These are phyloP conservation scores for Didymella sp. DNA, from an alignment of 2,329 filamentous ascomycete genomes.

Conservation along the genomic window DNA sequence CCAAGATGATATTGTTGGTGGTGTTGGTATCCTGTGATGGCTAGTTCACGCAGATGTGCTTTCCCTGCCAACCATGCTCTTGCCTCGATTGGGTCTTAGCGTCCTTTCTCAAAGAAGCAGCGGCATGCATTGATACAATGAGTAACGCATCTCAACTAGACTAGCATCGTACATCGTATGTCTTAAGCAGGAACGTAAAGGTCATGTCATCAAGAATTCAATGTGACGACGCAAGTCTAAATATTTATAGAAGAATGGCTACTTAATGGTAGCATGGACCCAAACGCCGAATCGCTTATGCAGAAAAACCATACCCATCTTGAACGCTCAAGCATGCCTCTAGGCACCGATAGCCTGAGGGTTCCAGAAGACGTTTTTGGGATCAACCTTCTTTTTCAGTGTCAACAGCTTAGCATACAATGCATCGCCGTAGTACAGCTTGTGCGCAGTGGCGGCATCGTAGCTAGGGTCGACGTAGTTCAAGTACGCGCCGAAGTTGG, in stretches of 20 bases:
- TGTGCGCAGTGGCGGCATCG: constrained; percentile 56
- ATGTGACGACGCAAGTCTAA: not conserved
- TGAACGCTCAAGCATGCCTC: not conserved
- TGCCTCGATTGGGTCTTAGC: too few relatives aligned
- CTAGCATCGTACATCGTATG: too few relatives aligned
- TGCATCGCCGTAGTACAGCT: constrained; percentile 57
- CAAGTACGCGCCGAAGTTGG: constrained; percentile 58
- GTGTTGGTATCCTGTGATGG: not conserved
- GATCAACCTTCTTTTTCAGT: constrained; percentile 53
- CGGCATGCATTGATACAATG: too few relatives aligned
- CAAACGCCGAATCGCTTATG: constrained; percentile 16
- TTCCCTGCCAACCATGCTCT: not conserved
- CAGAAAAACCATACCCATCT: not conserved
- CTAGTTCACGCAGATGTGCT: not conserved
- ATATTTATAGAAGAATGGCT: constrained; percentile 9
- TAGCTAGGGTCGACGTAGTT: constrained; percentile 63
- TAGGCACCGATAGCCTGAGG: constrained; percentile 47
- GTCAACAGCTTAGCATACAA: constrained; percentile 44
- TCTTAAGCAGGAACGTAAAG: not conserved
- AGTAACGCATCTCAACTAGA: too few relatives aligned
- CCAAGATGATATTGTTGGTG: not conserved
- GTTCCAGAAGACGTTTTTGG: constrained; percentile 49
- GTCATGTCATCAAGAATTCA: not conserved
- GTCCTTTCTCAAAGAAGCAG: too few relatives aligned
- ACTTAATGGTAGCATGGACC: not conserved